Evolutionary conservation across 345 rosid genomes (phyloP).

Genomic region (Eucalyptus tenuipes): DNA sequence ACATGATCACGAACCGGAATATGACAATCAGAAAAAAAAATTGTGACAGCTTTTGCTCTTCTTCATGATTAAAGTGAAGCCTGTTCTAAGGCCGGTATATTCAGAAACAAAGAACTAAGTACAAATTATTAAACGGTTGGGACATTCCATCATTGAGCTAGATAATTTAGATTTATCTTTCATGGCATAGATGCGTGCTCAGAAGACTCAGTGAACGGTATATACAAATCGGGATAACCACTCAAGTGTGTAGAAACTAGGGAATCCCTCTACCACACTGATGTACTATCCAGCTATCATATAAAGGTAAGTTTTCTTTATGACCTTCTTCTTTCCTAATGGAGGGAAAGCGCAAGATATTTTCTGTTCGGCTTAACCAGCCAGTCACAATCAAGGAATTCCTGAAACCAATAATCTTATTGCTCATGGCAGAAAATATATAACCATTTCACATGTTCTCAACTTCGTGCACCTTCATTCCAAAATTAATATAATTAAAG

Average conservation of each 20-base stretch:
- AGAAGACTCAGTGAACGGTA: neutral
- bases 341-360: neutral
- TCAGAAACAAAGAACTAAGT: neutral
- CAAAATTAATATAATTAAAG: neutral
- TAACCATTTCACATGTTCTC: neutral
- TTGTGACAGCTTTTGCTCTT: neutral
- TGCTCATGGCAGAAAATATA: neutral
- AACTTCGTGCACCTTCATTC: neutral
- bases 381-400: neutral
- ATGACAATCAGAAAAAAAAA: neutral
- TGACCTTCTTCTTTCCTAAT: neutral
- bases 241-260: neutral
- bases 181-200: neutral
- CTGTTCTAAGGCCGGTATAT: neutral
- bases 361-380: neutral
- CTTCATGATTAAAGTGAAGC: neutral
- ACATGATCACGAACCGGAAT: neutral
- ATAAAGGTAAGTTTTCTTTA: neutral
- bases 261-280: neutral
- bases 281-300: neutral
- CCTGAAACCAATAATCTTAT: neutral
- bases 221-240: neutral
- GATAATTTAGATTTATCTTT: neutral
- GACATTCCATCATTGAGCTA: neutral
- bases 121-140: neutral